Evolutionary conservation across 306 rosid species (phyloP).

Genomic region (Cicer yamashitae): DNA sequence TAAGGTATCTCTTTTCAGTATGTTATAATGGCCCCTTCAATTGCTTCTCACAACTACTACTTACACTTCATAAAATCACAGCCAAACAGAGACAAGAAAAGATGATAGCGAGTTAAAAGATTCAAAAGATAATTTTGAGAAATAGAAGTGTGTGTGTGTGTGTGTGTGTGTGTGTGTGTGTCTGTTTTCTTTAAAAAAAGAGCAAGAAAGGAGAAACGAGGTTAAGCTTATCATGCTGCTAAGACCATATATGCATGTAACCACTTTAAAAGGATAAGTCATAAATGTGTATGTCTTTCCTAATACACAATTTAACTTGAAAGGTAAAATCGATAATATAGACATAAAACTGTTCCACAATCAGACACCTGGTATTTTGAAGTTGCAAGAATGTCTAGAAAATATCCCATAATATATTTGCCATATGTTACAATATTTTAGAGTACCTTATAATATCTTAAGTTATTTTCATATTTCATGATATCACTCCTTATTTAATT

Average conservation of each 20-base stretch:
- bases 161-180: neutral
- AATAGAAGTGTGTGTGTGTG: neutral
- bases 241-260: neutral
- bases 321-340: slow-evolving; percentile 5
- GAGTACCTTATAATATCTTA: slow-evolving; percentile 12
- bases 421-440: neutral
- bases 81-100: neutral
- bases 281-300: slow-evolving; percentile 11
- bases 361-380: neutral
- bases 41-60: slow-evolving; percentile 30
- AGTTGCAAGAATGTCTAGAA: slow-evolving; percentile 34
- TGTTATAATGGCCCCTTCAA: neutral
- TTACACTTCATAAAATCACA: slow-evolving; percentile 3
- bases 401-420: neutral
- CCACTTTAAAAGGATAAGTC: slow-evolving; percentile 16
- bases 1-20: slow-evolving; percentile 12
- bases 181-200: neutral
- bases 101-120: neutral
- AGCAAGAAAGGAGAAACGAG: neutral
- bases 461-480: slow-evolving; percentile 3
- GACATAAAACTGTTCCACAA: slow-evolving; percentile 22
- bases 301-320: slow-evolving; percentile 22
- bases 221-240: slow-evolving; percentile 1
- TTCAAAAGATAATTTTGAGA: slow-evolving; percentile 23
- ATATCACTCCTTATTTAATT: neutral